phyloP scores from a whole-genome alignment of 2,329 filamentous ascomycete species.

The Zymoseptoria pseudotritici region DNA sequence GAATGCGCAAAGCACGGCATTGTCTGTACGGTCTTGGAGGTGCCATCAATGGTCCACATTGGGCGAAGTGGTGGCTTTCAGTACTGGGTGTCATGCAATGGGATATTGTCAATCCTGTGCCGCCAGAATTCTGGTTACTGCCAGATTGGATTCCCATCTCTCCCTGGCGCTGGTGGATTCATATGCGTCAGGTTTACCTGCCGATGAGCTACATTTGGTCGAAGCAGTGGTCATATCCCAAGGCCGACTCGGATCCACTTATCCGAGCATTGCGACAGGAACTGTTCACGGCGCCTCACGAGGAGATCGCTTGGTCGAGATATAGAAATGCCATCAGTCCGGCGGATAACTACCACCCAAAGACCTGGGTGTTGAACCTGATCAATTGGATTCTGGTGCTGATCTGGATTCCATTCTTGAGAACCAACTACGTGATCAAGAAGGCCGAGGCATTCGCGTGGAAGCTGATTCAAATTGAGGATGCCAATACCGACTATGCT shows the following conservation, averaged over 20 bases:
- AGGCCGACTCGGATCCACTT: slow-evolving; percentile 54
- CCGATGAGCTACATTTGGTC: slow-evolving; percentile 90
- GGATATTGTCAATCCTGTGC: slow-evolving; percentile 91
- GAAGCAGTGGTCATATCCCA: slow-evolving; percentile 67
- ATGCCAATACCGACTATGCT: slow-evolving; percentile 83
- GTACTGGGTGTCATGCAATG: slow-evolving; percentile 75
- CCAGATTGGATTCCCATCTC: slow-evolving; percentile 30
- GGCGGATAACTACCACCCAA: slow-evolving; percentile 86
- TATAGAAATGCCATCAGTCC: slow-evolving; percentile 77
- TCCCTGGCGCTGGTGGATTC: slow-evolving; percentile 54
- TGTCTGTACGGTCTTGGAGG: slow-evolving; percentile 81
- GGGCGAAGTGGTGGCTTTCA: slow-evolving; percentile 94
- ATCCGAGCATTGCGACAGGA: slow-evolving; percentile 69
- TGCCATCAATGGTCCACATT: slow-evolving; percentile 76
- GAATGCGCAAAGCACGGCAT: slow-evolving; percentile 76
- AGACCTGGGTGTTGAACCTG: slow-evolving; percentile 71
- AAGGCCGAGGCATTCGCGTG: slow-evolving; percentile 74
- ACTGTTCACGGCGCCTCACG: slow-evolving; percentile 71
- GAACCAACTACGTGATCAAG: slow-evolving; percentile 57
- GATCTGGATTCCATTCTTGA: slow-evolving; percentile 72
- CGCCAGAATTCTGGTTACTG: slow-evolving; percentile 76
- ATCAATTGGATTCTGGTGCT: slow-evolving; percentile 72
- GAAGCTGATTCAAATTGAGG: slow-evolving; percentile 80
- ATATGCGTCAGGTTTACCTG: slow-evolving; percentile 93
- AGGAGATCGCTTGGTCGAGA: slow-evolving; percentile 65